Conservation (phyloP, 306 rosid species). For the Citrullus mucosospermus region DNA sequence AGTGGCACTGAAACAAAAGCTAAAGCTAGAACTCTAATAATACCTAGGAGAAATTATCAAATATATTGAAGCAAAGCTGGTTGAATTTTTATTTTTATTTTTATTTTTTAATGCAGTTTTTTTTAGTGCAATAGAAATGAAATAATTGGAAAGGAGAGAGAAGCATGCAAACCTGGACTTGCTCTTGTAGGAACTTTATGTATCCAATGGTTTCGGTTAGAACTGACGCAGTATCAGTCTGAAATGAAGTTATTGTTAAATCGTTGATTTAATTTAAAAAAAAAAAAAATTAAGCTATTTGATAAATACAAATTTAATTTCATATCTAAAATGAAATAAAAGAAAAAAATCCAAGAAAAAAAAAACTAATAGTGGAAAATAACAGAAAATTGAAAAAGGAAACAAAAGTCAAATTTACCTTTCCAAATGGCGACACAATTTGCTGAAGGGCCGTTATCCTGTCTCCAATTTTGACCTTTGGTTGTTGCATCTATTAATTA, state of each 20-base stretch:
- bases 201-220: slow-evolving; percentile 78
- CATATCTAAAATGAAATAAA: no score
- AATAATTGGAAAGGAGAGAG: not conserved
- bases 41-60: not conserved
- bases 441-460: slow-evolving; percentile 88
- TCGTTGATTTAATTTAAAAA: no score
- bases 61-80: not conserved
- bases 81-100: no score
- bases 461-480: slow-evolving; percentile 85
- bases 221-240: slow-evolving; percentile 97
- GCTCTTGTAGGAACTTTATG: slow-evolving; percentile 82
- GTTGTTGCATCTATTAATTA: slow-evolving; percentile 49
- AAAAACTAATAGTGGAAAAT: not conserved
- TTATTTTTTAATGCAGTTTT: no score
- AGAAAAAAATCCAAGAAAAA: not conserved
- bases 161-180: slow-evolving; percentile 47
- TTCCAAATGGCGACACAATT: slow-evolving; percentile 98
- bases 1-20: not conserved
- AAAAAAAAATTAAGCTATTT: no score
- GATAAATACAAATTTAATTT: no score
- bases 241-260: not conserved
- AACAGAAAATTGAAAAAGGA: not conserved
- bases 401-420: slow-evolving; percentile 31
- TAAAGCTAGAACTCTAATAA: not conserved
- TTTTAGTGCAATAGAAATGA: not conserved